A percentile compares a stretch with the other conserved stretches of the same genome.
Conservation (phyloP, 1,284 basidiomycete species). For the Erythrobasidium hasegawianum region DNA sequence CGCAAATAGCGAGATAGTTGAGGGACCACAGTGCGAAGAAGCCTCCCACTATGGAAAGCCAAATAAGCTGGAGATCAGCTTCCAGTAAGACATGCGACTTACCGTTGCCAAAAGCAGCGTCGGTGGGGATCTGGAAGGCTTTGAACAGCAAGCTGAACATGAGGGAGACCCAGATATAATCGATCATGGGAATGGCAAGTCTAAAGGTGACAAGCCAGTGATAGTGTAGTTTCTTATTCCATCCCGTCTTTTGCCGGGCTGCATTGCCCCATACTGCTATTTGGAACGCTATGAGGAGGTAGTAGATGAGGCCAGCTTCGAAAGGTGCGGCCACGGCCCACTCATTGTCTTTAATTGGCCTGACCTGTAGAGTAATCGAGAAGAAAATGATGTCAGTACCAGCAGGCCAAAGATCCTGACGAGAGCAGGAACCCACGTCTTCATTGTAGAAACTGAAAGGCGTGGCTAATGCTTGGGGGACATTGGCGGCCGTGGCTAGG, state of each 20-base stretch:
- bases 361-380: not conserved
- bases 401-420: not conserved
- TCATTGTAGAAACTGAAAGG: slow-evolving; percentile 45
- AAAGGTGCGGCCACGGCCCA: slow-evolving; percentile 48
- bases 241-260: slow-evolving; percentile 42
- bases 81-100: slow-evolving; percentile 5
- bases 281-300: slow-evolving; percentile 46
- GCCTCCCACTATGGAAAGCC: slow-evolving; percentile 39
- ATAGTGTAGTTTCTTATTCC: slow-evolving; percentile 42
- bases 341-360: slow-evolving; percentile 44
- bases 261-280: slow-evolving; percentile 42
- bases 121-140: slow-evolving; percentile 47
- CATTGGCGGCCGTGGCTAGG: slow-evolving; percentile 35
- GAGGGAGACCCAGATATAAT: slow-evolving; percentile 48
- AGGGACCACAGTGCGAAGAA: slow-evolving; percentile 48
- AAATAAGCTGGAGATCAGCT: too few species aligned
- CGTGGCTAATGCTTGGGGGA: slow-evolving; percentile 46
- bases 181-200: slow-evolving; percentile 43
- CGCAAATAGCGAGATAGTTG: slow-evolving; percentile 47
- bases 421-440: slow-evolving; percentile 38
- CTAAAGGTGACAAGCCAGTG: slow-evolving; percentile 41
- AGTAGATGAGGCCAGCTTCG: slow-evolving; percentile 49
- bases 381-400: not conserved
- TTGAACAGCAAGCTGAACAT: slow-evolving; percentile 45
- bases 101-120: slow-evolving; percentile 45